phyloP scores from a whole-genome alignment of 2,329 filamentous ascomycete genomes.

The Myriangium duriaei region DNA sequence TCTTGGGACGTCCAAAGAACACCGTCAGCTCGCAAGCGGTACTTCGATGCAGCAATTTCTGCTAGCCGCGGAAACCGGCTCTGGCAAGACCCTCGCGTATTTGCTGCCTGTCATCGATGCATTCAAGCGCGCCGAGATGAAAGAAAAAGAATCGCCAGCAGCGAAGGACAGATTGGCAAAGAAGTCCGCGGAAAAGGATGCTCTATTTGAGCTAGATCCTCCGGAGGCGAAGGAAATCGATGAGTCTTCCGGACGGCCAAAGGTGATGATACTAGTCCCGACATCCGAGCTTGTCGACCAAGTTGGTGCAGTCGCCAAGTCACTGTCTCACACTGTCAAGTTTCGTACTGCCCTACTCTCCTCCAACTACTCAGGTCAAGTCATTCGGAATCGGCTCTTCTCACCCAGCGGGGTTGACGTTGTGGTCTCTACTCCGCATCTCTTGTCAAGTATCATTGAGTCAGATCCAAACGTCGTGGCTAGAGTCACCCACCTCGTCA shows the following conservation, averaged over 20 bases:
- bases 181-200: slow-evolving; percentile 34
- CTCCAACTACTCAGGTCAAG: slow-evolving; percentile 58
- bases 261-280: slow-evolving; percentile 76
- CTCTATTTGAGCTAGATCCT: slow-evolving; percentile 50
- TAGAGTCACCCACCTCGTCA: slow-evolving; percentile 75
- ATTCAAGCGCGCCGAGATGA: slow-evolving; percentile 59
- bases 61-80: slow-evolving; percentile 89
- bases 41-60: slow-evolving; percentile 52
- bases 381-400: slow-evolving; percentile 79
- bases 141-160: slow-evolving; percentile 41
- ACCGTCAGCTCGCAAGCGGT: not conserved
- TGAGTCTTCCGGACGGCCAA: slow-evolving; percentile 64
- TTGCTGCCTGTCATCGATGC: slow-evolving; percentile 74
- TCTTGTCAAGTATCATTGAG: slow-evolving; percentile 77
- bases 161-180: slow-evolving; percentile 15
- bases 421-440: slow-evolving; percentile 75
- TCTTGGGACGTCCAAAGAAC: slow-evolving; percentile 38
- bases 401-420: slow-evolving; percentile 71
- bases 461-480: slow-evolving; percentile 84
- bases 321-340: slow-evolving; percentile 72
- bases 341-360: slow-evolving; percentile 77
- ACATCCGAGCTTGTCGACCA: slow-evolving; percentile 86
- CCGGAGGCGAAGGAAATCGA: slow-evolving; percentile 52
- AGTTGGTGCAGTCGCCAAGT: slow-evolving; percentile 69
- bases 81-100: slow-evolving; percentile 92